Percentiles rank a stretch among this genome's conserved stretches.
These are phyloP conservation scores for Geosiphon pyriformis DNA, from an alignment of 192 early-diverging fungal genomes.

Conservation along the genomic window DNA sequence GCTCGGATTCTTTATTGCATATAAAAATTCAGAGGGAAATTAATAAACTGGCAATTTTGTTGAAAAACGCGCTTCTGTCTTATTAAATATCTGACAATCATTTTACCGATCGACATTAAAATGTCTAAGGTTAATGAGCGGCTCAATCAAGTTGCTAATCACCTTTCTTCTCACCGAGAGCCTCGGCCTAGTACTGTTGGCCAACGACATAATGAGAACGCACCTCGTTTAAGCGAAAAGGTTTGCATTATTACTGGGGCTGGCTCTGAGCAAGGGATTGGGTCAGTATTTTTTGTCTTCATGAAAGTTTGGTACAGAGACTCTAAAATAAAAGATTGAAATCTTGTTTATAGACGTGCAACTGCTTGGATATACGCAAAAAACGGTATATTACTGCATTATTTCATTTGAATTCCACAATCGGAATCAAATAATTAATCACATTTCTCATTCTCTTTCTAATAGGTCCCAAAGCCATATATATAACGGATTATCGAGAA, in stretches of 20 bases:
- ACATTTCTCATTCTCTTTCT: no score
- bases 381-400: constrained; percentile 13
- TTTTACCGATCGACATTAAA: no score
- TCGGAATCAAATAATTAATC: background rate
- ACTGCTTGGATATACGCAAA: constrained; percentile 30
- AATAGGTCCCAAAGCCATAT: constrained; percentile 33
- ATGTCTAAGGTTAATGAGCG: no score
- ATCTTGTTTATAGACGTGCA: constrained; percentile 30
- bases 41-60: no score
- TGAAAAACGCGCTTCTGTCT: no score
- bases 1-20: no score
- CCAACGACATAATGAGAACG: background rate
- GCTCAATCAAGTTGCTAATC: no score
- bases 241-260: constrained; percentile 53
- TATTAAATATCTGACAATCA: no score
- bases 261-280: constrained; percentile 42
- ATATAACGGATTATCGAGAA: constrained; percentile 37
- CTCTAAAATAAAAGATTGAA: no score
- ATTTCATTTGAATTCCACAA: background rate
- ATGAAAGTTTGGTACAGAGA: constrained; percentile 6
- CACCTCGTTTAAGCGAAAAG: constrained; percentile 27
- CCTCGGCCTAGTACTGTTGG: no score
- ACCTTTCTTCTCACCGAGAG: no score
- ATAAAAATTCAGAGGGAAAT: no score
- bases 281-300: constrained; percentile 26